Evolutionary conservation across 148 eudicot species (phyloP).

Genomic region (Euryodendron excelsum): DNA sequence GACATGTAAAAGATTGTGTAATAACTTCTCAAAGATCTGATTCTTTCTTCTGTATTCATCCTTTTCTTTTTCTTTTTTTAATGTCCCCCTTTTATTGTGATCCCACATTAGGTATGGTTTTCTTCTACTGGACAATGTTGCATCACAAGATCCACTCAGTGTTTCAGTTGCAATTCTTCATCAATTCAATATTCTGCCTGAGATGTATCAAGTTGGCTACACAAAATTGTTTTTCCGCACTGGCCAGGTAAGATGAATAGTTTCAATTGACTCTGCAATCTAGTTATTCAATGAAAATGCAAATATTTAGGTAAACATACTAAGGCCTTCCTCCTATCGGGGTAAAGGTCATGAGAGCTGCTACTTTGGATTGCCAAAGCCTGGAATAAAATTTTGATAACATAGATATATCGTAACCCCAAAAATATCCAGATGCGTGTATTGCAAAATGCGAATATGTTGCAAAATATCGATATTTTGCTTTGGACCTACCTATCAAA

Average conservation of each 20-base stretch:
- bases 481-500: neutral
- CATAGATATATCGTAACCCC: neutral
- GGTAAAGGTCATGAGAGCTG: neutral
- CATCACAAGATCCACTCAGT: slow-evolving; percentile 82
- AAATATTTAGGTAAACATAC: neutral
- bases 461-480: neutral
- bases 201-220: slow-evolving; percentile 97
- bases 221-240: slow-evolving; percentile 93
- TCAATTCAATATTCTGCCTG: slow-evolving; percentile 85
- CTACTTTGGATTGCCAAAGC: neutral
- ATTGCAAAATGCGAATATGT: neutral
- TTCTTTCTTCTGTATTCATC: too few relatives aligned
- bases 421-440: neutral
- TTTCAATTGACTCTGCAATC: neutral
- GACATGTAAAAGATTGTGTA: neutral
- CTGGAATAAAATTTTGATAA: neutral
- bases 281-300: neutral
- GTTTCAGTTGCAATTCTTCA: slow-evolving; percentile 92
- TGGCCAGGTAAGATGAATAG: slow-evolving; percentile 73
- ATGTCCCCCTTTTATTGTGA: neutral
- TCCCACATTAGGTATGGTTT: slow-evolving; percentile 70
- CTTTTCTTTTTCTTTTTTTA: neutral
- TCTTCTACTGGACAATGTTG: slow-evolving; percentile 70
- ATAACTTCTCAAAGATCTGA: slow-evolving; percentile 5
- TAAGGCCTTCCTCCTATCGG: neutral